phyloP scores from a whole-genome alignment of 2,329 filamentous ascomycete species.

The Blumeria graminis region DNA sequence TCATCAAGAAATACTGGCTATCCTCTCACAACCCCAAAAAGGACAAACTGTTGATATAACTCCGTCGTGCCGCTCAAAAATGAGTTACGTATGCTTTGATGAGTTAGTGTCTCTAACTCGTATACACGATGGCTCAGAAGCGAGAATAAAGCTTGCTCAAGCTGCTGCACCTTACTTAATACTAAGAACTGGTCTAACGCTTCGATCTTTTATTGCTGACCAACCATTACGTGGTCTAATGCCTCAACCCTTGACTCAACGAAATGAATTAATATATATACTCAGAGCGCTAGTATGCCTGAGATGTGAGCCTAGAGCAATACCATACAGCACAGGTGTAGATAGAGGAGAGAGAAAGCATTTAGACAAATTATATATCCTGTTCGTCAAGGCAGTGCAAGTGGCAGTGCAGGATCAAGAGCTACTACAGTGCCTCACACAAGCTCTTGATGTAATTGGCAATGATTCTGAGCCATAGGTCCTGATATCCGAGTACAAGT shows the following conservation, averaged over 20 bases:
- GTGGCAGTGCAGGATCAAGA: constrained; percentile 38
- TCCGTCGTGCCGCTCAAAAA: constrained; percentile 39
- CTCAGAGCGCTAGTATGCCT: constrained; percentile 42
- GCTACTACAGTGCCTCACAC: constrained; percentile 30
- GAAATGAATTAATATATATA: constrained; percentile 53
- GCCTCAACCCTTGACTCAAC: constrained; percentile 65
- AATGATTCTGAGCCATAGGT: constrained; percentile 21
- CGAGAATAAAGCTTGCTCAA: constrained; percentile 31
- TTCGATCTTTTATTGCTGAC: constrained; percentile 75
- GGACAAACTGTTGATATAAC: constrained; percentile 48
- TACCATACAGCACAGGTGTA: constrained; percentile 28
- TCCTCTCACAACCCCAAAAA: constrained; percentile 37
- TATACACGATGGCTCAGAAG: constrained; percentile 19
- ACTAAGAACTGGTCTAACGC: constrained; percentile 50
- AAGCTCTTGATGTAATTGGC: constrained; percentile 37
- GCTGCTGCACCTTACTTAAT: constrained; percentile 63
- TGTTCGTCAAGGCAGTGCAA: constrained; percentile 40
- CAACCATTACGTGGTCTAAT: constrained; percentile 73
- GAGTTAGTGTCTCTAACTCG: constrained; percentile 51
- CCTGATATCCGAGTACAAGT: no score
- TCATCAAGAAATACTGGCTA: constrained; percentile 28
- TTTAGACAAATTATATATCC: constrained; percentile 54
- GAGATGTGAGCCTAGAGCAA: constrained; percentile 42
- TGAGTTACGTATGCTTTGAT: constrained; percentile 60
- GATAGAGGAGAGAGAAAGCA: constrained; percentile 43